A percentile compares a stretch with the other conserved stretches of the same genome.
Evolutionary conservation across 177 flowering plant species (phyloP).

Genomic region (Vitis hybrid): DNA sequence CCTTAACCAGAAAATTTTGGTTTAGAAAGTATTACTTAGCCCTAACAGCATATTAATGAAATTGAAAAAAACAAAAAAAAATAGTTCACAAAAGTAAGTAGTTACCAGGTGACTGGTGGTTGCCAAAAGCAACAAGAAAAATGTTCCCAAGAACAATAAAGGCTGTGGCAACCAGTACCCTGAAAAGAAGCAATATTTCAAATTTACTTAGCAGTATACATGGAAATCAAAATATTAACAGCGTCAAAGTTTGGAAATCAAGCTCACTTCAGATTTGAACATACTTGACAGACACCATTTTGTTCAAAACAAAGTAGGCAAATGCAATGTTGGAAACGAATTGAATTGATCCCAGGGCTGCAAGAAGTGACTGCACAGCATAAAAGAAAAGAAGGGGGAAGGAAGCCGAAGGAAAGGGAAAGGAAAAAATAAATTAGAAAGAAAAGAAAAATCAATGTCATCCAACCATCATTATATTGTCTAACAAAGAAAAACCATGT

Average conservation of each 20-base stretch:
- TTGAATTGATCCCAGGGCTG: conserved; percentile 94
- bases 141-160: conserved; percentile 92
- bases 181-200: conserved; percentile 28
- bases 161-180: conserved; percentile 87
- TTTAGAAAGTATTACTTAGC: background rate
- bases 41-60: background rate
- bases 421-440: background rate
- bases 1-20: too few relatives aligned
- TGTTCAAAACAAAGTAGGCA: conserved; percentile 85
- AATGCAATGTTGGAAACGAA: conserved; percentile 96
- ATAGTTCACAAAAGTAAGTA: conserved; percentile 8
- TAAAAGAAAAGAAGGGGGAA: conserved; percentile 2
- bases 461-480: background rate
- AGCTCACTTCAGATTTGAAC: conserved; percentile 29
- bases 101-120: conserved; percentile 97
- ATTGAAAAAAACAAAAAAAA: background rate
- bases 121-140: conserved; percentile 96
- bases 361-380: conserved; percentile 87
- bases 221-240: background rate
- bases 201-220: conserved; percentile 1
- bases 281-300: conserved; percentile 84
- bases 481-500: background rate
- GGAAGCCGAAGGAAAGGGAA: background rate
- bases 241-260: conserved; percentile 8
- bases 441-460: background rate